Percentiles rank a stretch among this genome's conserved stretches.
phyloP scores from a whole-genome alignment of 176 grass and related monocot species.

The Tillandsia fasciculata region DNA sequence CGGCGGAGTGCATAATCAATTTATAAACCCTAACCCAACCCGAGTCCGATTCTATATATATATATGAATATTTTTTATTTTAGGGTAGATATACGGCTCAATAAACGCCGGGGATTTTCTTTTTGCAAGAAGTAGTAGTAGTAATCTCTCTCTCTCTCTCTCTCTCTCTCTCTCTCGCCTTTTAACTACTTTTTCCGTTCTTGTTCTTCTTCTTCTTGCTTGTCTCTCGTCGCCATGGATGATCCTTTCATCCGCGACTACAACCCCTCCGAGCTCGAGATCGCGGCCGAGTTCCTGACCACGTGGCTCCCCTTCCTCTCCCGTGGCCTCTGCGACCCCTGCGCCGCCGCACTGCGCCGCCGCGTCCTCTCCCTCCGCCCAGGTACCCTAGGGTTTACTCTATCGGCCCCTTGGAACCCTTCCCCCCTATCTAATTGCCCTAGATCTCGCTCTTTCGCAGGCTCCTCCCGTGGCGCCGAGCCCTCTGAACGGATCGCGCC shows the following conservation, averaged over 20 bases:
- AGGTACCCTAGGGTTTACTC: conserved; percentile 10
- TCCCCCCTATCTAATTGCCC: conserved; percentile 6
- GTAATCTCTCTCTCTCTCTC: too few relatives aligned
- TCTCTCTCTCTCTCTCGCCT: not conserved
- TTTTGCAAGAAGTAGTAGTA: too few relatives aligned
- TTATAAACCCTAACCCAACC: too few relatives aligned
- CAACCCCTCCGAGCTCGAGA: conserved; percentile 54
- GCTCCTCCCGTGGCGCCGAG: conserved; percentile 3
- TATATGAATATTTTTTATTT: too few relatives aligned
- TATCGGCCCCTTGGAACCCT: not conserved
- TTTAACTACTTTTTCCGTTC: not conserved
- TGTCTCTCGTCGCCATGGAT: conserved; percentile 6
- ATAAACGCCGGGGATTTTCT: too few relatives aligned
- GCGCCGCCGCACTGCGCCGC: conserved; percentile 35
- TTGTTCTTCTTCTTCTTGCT: not conserved
- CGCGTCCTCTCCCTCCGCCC: conserved; percentile 58
- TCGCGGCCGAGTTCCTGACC: conserved; percentile 78
- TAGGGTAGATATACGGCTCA: too few relatives aligned
- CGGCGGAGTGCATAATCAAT: too few relatives aligned
- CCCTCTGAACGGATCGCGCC: conserved; percentile 27
- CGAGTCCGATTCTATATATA: too few relatives aligned
- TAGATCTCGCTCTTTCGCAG: conserved; percentile 20
- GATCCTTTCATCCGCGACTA: conserved; percentile 59
- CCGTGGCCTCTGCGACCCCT: conserved; percentile 53
- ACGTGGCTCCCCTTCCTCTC: conserved; percentile 88